Percentiles rank a stretch among this genome's conserved stretches.
These are phyloP conservation scores for Aspergillus novoparasiticus DNA, from an alignment of 2,329 filamentous ascomycete species.

Conservation along the genomic window DNA sequence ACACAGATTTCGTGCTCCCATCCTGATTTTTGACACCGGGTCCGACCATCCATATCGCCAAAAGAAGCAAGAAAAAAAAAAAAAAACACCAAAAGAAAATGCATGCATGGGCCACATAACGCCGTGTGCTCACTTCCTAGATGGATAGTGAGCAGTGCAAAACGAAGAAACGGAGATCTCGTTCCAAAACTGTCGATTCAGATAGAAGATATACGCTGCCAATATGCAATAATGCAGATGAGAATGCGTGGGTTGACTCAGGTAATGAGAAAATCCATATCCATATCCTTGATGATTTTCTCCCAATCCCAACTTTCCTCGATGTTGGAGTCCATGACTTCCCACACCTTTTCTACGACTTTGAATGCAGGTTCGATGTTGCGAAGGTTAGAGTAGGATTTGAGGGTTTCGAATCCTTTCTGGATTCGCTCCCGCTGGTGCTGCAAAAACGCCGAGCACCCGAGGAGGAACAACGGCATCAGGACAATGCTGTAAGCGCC, in stretches of 20 bases:
- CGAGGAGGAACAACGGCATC: conserved; percentile 63
- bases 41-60: conserved; percentile 3
- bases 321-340: conserved; percentile 60
- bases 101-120: conserved; percentile 12
- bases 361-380: conserved; percentile 60
- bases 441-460: conserved; percentile 61
- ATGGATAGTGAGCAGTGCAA: neutral
- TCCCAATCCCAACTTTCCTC: conserved; percentile 67
- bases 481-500: conserved; percentile 62
- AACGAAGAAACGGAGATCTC: neutral
- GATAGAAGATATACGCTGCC: neutral
- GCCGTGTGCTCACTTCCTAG: neutral
- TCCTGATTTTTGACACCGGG: neutral
- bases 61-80: conserved; percentile 13
- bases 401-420: conserved; percentile 56
- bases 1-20: neutral
- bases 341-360: conserved; percentile 61
- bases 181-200: neutral
- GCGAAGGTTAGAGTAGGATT: conserved; percentile 58
- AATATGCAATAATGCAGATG: conserved; percentile 5
- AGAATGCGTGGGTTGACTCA: conserved; percentile 33
- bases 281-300: conserved; percentile 59
- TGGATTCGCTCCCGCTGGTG: conserved; percentile 59
- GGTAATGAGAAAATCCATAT: conserved; percentile 64
- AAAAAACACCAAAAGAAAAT: conserved; percentile 11